phyloP scores from a whole-genome alignment of 2,329 filamentous ascomycete genomes.

The Aspergillus caelatus region DNA sequence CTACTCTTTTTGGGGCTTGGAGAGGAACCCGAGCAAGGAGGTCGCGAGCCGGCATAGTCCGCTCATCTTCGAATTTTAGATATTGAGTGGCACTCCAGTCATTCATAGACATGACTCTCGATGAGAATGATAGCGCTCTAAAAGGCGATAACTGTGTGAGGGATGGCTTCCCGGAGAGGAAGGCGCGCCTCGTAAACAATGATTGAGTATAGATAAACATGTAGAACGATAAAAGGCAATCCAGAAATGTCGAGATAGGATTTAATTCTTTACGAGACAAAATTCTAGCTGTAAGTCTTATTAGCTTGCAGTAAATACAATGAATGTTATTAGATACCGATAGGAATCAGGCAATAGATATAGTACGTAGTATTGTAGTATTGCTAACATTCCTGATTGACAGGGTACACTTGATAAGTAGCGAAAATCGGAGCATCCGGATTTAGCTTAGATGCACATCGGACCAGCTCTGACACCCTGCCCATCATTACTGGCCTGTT shows the following conservation, averaged over 20 bases:
- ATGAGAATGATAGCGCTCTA: background rate
- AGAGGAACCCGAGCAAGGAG: conserved; percentile 54
- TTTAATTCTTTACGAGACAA: background rate
- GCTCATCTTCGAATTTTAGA: conserved; percentile 57
- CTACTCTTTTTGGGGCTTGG: conserved; percentile 45
- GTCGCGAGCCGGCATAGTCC: conserved; percentile 58
- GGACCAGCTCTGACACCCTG: background rate
- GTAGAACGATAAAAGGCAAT: background rate
- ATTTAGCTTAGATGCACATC: background rate
- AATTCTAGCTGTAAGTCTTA: background rate
- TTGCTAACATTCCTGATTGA: background rate
- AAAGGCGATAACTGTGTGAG: background rate
- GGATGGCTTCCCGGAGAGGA: background rate
- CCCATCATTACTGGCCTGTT: background rate
- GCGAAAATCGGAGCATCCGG: background rate
- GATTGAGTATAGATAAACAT: background rate
- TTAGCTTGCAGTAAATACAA: background rate
- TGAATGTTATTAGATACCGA: background rate
- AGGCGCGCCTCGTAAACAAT: background rate
- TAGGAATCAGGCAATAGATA: background rate
- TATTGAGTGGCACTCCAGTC: conserved; percentile 61
- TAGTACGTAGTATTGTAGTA: background rate
- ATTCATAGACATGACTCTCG: conserved; percentile 17
- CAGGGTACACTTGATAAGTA: background rate
- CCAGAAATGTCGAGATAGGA: too few species aligned